Conservation (phyloP, 345 rosid species). For the Melaleuca quinquenervia region DNA sequence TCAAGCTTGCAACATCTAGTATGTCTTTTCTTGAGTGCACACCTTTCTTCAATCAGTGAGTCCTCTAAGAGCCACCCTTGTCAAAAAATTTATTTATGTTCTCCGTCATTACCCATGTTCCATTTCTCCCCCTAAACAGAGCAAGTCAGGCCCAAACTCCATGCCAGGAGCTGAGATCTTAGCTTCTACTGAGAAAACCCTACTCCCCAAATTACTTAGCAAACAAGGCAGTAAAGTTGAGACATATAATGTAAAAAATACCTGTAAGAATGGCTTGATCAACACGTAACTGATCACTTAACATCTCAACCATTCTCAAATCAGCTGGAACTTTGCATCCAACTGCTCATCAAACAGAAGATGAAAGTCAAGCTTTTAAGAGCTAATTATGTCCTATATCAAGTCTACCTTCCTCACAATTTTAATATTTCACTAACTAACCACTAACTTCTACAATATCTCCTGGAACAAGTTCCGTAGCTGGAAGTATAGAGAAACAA, state of each 20-base stretch:
- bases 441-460: constrained; percentile 95
- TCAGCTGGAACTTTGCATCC: constrained; percentile 99
- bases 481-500: constrained; percentile 92
- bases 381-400: neutral
- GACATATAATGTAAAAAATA: constrained; percentile 6
- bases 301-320: constrained; percentile 92
- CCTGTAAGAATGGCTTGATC: constrained; percentile 99
- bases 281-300: constrained; percentile 76
- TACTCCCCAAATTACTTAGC: neutral
- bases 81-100: neutral
- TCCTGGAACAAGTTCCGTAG: constrained; percentile 94
- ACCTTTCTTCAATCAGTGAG: neutral
- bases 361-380: neutral
- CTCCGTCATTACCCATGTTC: neutral
- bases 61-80: neutral
- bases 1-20: neutral
- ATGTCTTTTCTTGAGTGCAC: neutral
- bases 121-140: neutral
- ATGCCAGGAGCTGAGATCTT: neutral
- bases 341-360: constrained; percentile 25
- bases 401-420: neutral
- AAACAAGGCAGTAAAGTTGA: neutral
- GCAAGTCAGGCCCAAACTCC: neutral
- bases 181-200: neutral
- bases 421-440: constrained; percentile 14